A percentile compares a stretch with the other conserved stretches of the same genome.
Evolutionary conservation across 176 grass and related monocot species (phyloP).

Genomic region (Ensete ventricosum): DNA sequence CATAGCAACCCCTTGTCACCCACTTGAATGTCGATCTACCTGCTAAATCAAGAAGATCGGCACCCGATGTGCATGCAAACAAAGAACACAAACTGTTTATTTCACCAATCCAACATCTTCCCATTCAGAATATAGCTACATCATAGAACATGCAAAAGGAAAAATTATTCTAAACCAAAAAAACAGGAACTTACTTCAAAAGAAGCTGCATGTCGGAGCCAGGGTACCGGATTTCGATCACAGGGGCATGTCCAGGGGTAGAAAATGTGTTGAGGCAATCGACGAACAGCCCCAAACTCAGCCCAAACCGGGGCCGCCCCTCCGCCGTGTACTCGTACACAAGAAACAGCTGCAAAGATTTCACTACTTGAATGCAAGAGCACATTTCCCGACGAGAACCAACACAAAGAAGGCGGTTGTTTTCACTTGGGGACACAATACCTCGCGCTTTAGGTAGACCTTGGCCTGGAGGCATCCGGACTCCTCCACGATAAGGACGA

Average conservation of each 20-base stretch:
- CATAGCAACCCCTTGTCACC: no score
- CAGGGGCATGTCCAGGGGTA: constrained; percentile 31
- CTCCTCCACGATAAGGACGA: constrained; percentile 81
- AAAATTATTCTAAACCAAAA: neutral
- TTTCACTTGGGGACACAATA: neutral
- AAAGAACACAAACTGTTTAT: neutral
- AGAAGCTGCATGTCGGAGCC: constrained; percentile 89
- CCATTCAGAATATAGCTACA: neutral
- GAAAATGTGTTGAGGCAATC: constrained; percentile 85
- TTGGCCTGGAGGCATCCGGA: constrained; percentile 81
- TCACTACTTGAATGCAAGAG: neutral
- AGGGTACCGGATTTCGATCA: constrained; percentile 75
- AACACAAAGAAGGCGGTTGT: neutral
- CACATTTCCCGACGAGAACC: constrained; percentile 6
- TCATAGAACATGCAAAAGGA: neutral
- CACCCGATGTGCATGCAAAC: neutral
- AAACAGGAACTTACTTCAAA: constrained; percentile 42
- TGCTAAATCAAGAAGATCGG: neutral
- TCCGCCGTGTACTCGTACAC: constrained; percentile 56
- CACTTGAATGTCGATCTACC: neutral
- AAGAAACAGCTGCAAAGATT: constrained; percentile 49
- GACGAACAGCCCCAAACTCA: constrained; percentile 73
- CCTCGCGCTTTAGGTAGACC: constrained; percentile 94
- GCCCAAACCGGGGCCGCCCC: constrained; percentile 56
- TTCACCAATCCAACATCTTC: neutral